These are phyloP conservation scores for Hsuehochloa calcarea DNA, from an alignment of 176 grass and related monocot species.

Conservation along the genomic window DNA sequence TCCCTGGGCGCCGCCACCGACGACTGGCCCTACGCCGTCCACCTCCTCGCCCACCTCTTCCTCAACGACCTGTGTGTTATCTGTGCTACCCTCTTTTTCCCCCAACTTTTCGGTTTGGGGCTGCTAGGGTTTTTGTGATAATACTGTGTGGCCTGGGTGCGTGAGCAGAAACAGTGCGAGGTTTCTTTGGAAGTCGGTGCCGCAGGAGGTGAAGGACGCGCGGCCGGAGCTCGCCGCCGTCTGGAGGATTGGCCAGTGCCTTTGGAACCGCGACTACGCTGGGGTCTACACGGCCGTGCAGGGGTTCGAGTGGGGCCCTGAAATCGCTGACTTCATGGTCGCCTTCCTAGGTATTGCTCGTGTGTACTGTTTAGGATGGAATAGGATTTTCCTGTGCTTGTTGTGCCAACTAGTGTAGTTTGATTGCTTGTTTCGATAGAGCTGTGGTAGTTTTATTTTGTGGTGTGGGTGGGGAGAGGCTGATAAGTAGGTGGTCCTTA, in stretches of 20 bases:
- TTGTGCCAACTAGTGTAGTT: not conserved
- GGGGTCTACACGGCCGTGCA: conserved; percentile 56
- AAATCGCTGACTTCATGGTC: conserved; percentile 51
- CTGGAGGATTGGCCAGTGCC: conserved; percentile 85
- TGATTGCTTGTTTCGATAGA: not conserved
- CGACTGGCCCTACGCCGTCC: conserved; percentile 85
- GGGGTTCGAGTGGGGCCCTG: conserved; percentile 67
- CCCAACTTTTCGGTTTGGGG: not conserved
- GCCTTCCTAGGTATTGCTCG: conserved; percentile 60
- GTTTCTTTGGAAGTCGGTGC: conserved; percentile 81
- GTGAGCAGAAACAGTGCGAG: conserved; percentile 73
- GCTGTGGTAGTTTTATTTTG: not conserved
- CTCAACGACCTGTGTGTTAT: conserved; percentile 64
- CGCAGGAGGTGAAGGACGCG: conserved; percentile 71
- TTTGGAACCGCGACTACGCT: conserved; percentile 79
- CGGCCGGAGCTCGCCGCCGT: conserved; percentile 62
- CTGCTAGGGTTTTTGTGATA: conserved; percentile 18
- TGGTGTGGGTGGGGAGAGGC: not conserved
- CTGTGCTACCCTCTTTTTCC: not conserved
- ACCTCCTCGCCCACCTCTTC: conserved; percentile 80
- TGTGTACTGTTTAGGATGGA: not conserved
- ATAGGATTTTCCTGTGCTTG: not conserved
- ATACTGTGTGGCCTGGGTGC: not conserved
- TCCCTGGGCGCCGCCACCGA: conserved; percentile 56
- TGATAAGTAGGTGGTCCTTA: not conserved